A percentile compares a stretch with the other conserved stretches of the same genome.
Evolutionary conservation across 352 stramenopile genomes (phyloP).

Genomic region (Saprolegnia parasitica): DNA sequence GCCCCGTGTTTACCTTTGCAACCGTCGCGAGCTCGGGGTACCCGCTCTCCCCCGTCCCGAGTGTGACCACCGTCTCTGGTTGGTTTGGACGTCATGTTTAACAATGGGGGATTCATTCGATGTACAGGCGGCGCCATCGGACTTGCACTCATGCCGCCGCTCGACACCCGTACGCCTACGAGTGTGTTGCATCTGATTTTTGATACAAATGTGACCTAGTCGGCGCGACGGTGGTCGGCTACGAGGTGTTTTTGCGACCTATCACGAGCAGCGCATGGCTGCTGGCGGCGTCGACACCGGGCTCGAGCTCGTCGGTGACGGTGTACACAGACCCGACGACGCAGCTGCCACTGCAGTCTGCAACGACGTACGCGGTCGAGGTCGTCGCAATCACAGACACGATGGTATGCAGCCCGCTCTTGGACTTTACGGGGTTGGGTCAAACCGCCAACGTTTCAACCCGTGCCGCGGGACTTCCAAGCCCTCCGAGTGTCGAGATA

Average conservation of each 20-base stretch:
- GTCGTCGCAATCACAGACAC: slow-evolving; percentile 8
- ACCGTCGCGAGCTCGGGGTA: background rate
- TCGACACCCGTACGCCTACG: background rate
- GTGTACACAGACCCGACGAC: background rate
- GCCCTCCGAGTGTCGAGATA: background rate
- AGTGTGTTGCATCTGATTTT: background rate
- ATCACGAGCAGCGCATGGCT: background rate
- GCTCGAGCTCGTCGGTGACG: background rate
- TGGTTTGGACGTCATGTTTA: too few species aligned
- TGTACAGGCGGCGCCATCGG: background rate
- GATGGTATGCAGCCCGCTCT: slow-evolving; percentile 1
- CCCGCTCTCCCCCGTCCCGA: background rate
- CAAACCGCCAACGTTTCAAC: background rate
- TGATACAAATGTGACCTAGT: background rate
- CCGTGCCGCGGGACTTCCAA: background rate
- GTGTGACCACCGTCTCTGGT: background rate
- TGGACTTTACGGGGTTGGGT: background rate
- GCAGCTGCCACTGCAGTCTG: background rate
- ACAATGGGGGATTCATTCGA: too few species aligned
- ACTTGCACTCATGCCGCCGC: background rate
- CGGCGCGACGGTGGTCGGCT: background rate
- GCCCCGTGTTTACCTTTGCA: background rate
- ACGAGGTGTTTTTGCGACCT: background rate
- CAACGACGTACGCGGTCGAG: background rate
- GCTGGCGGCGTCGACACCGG: background rate